Evolutionary conservation across 2,329 filamentous ascomycete species (phyloP).

Genomic region (Cladorrhinum sp.): DNA sequence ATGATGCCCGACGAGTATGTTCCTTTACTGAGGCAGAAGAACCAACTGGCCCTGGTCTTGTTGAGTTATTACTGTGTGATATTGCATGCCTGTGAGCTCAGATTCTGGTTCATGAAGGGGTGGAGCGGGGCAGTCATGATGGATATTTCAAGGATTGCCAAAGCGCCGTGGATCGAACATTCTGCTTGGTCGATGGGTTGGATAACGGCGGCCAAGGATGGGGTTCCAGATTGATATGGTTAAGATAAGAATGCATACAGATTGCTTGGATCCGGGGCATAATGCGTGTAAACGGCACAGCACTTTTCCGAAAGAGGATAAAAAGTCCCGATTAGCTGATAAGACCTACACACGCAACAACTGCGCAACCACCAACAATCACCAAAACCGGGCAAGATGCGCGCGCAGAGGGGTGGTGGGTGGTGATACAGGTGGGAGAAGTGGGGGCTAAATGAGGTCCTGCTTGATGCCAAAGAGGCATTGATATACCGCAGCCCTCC

Average conservation of each 20-base stretch:
- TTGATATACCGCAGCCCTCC: neutral
- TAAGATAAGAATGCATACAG: neutral
- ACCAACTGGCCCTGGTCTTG: slow-evolving; percentile 23
- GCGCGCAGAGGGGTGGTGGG: neutral
- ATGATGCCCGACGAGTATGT: slow-evolving; percentile 19
- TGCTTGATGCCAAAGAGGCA: neutral
- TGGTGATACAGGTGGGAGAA: neutral
- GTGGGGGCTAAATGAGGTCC: neutral
- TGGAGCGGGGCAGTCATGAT: slow-evolving; percentile 21
- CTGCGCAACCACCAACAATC: neutral
- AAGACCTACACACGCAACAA: neutral
- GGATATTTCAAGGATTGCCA: slow-evolving; percentile 19
- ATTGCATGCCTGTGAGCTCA: slow-evolving; percentile 19
- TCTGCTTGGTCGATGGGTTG: slow-evolving; percentile 23
- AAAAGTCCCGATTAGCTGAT: slow-evolving; percentile 19
- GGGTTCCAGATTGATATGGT: neutral
- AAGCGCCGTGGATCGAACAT: slow-evolving; percentile 20
- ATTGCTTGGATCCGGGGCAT: neutral
- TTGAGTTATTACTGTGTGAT: slow-evolving; percentile 26
- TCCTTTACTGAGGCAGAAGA: slow-evolving; percentile 18
- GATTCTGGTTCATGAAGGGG: slow-evolving; percentile 25
- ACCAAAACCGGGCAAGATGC: neutral
- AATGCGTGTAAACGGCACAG: neutral
- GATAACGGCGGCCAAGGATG: slow-evolving; percentile 11
- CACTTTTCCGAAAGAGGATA: slow-evolving; percentile 15